Percentiles rank a stretch among this genome's conserved stretches.
These are phyloP conservation scores for Suhomyces ambrosiae DNA, from an alignment of 1,139 yeast species.

Conservation along the genomic window DNA sequence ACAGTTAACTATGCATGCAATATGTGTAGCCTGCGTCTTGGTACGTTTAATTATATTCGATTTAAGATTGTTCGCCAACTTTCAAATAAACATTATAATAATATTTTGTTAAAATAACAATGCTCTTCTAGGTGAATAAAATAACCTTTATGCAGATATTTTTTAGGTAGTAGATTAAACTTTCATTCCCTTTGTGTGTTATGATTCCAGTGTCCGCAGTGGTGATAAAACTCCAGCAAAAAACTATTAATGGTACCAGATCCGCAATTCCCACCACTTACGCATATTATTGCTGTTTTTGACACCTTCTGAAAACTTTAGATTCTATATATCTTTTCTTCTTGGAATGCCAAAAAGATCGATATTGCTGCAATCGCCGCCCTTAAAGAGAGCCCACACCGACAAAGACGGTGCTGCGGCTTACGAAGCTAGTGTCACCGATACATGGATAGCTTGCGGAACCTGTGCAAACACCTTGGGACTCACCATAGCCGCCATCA, in stretches of 20 bases:
- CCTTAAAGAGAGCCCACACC: slow-evolving; percentile 13
- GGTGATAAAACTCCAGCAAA: slow-evolving; percentile 6
- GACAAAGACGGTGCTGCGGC: slow-evolving; percentile 12
- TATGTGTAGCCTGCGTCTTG: slow-evolving; percentile 4
- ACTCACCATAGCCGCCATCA: slow-evolving; percentile 41
- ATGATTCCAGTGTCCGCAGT: slow-evolving; percentile 7
- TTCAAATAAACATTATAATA: slow-evolving; percentile 1
- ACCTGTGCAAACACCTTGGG: slow-evolving; percentile 51
- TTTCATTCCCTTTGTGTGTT: slow-evolving; percentile 10
- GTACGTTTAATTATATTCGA: slow-evolving; percentile 8
- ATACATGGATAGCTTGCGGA: slow-evolving; percentile 56
- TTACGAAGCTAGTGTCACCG: slow-evolving; percentile 31
- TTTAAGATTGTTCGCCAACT: slow-evolving; percentile 8
- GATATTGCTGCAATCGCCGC: slow-evolving; percentile 12
- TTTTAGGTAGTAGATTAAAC: slow-evolving; percentile 7
- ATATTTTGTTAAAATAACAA: slow-evolving; percentile 1
- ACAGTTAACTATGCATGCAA: neutral
- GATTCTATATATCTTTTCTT: too few species aligned
- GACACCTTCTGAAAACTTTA: neutral
- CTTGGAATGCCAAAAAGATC: slow-evolving; percentile 15
- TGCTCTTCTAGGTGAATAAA: slow-evolving; percentile 1
- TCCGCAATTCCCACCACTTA: slow-evolving; percentile 6
- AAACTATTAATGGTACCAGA: slow-evolving; percentile 8
- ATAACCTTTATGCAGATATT: slow-evolving; percentile 1
- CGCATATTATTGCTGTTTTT: slow-evolving; percentile 1